phyloP scores from a whole-genome alignment of 208 protist genomes.

The Leishmania amazonensis region DNA sequence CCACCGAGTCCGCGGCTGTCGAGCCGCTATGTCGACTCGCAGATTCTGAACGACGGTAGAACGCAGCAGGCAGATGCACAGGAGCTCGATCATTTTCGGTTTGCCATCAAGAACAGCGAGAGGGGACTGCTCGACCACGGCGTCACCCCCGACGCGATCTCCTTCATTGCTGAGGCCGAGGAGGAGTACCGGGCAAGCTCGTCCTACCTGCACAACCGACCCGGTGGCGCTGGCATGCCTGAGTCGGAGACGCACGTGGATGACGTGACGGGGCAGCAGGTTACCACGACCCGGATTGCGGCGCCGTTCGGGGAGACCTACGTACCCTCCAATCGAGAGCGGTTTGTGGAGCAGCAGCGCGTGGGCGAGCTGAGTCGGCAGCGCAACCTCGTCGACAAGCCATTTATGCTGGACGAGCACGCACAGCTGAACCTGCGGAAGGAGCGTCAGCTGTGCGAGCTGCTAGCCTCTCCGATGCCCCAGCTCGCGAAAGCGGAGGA shows the following conservation, averaged over 20 bases:
- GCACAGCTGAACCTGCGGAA: conserved; percentile 72
- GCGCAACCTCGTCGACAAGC: conserved; percentile 35
- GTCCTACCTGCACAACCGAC: conserved; percentile 43
- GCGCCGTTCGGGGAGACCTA: conserved; percentile 75
- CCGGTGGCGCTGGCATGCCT: conserved; percentile 21
- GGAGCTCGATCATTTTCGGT: conserved; percentile 26
- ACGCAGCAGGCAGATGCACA: neutral
- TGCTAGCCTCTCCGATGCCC: conserved; percentile 68
- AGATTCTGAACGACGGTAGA: neutral
- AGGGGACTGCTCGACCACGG: conserved; percentile 71
- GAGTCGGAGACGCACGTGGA: conserved; percentile 39
- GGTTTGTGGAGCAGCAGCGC: conserved; percentile 51
- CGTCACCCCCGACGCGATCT: conserved; percentile 56
- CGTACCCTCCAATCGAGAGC: conserved; percentile 61
- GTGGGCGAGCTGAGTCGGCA: conserved; percentile 61
- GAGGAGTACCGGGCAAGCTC: conserved; percentile 67
- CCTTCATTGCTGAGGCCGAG: conserved; percentile 72
- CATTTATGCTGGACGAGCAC: conserved; percentile 46
- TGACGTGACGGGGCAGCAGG: conserved; percentile 28
- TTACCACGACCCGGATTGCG: conserved; percentile 39
- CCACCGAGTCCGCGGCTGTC: conserved; percentile 19
- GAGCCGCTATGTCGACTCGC: conserved; percentile 12
- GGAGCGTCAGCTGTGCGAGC: conserved; percentile 69
- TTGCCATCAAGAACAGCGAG: conserved; percentile 57
- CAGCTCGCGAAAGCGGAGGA: conserved; percentile 57